Conservation (phyloP, 805 yeast genomes). For the Yamadazyma sp. region DNA sequence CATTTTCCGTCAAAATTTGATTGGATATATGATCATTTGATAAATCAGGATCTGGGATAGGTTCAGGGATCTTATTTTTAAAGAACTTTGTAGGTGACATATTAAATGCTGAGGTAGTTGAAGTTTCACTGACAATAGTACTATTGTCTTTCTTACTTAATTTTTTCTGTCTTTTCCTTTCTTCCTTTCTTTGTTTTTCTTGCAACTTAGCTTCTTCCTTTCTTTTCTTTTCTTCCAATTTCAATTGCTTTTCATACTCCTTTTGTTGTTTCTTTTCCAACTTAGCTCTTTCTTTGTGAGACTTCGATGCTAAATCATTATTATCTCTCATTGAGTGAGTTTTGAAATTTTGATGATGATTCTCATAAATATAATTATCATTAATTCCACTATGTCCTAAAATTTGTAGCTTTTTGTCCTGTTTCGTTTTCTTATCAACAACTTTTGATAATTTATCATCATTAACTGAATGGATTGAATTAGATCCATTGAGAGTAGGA, state of each 20-base stretch:
- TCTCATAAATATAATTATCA: constrained; percentile 21
- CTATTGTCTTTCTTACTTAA: constrained; percentile 6
- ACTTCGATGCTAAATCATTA: constrained; percentile 10
- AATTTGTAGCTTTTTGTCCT: constrained; percentile 12
- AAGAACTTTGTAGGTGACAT: no score
- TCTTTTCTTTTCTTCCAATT: constrained; percentile 15
- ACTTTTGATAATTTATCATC: no score
- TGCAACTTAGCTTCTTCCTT: constrained; percentile 11
- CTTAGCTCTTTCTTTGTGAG: constrained; percentile 23
- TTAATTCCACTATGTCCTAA: constrained; percentile 13
- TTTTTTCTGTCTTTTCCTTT: no score
- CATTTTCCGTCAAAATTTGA: no score
- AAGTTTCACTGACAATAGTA: constrained; percentile 1
- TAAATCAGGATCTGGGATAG: no score
- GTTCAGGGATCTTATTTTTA: no score
- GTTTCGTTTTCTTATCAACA: constrained; percentile 11
- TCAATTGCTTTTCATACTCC: constrained; percentile 15
- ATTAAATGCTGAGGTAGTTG: no score
- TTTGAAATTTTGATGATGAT: constrained; percentile 31
- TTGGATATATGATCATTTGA: no score
- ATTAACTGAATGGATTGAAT: no score
- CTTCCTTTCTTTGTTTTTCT: constrained; percentile 9
- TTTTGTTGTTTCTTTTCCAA: constrained; percentile 19
- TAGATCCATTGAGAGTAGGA: no score
- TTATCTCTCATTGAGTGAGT: constrained; percentile 29